Evolutionary conservation across 305 asterid species (phyloP).

Genomic region (Rubia peregrina): DNA sequence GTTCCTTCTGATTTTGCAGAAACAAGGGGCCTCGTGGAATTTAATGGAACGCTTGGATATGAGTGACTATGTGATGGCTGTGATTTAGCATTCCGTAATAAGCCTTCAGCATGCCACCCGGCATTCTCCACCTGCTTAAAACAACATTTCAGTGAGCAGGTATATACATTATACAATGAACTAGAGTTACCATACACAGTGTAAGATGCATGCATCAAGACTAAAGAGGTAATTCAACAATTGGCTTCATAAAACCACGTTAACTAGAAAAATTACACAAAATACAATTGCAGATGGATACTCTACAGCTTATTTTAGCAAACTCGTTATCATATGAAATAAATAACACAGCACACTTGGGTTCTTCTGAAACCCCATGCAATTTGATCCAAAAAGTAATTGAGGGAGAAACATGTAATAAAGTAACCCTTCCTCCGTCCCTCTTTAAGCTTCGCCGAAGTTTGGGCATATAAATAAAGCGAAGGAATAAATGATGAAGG

Average conservation of each 20-base stretch:
- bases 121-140: constrained; percentile 37
- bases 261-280: neutral
- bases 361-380: neutral
- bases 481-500: neutral
- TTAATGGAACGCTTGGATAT: constrained; percentile 47
- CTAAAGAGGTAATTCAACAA: neutral
- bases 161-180: neutral
- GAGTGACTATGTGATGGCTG: constrained; percentile 52
- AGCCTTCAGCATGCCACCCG: constrained; percentile 29
- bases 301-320: neutral
- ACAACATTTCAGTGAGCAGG: constrained; percentile 2
- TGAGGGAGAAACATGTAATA: neutral
- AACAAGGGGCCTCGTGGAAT: constrained; percentile 23
- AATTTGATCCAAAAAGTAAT: constrained; percentile 3
- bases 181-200: neutral
- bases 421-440: neutral
- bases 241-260: neutral
- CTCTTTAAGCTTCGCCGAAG: neutral
- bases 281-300: neutral
- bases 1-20: constrained; percentile 78
- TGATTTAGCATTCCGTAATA: constrained; percentile 24
- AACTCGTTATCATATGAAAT: neutral
- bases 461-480: neutral
- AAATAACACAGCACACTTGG: neutral
- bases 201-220: constrained; percentile 1